Conservation (phyloP, 192 early-diverging fungal genomes). For the Phycomyces nitens region DNA sequence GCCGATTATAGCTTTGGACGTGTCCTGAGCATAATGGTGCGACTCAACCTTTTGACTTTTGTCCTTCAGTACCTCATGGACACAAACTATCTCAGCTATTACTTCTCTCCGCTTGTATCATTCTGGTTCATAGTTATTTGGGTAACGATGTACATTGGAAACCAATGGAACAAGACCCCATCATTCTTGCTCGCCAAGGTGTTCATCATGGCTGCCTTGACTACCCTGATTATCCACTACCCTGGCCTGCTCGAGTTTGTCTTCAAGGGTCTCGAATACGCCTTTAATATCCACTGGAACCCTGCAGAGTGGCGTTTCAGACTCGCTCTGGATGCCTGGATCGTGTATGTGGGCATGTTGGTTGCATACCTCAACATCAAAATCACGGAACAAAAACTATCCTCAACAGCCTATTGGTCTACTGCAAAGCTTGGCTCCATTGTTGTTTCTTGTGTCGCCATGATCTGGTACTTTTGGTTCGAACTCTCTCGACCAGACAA, state of each 20-base stretch:
- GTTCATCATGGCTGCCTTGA: constrained; percentile 34
- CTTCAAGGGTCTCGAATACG: constrained; percentile 42
- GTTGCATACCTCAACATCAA: constrained; percentile 50
- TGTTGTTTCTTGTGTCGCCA: constrained; percentile 29
- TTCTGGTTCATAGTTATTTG: constrained; percentile 73
- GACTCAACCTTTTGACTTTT: constrained; percentile 70
- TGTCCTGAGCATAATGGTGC: constrained; percentile 57
- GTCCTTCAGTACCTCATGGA: constrained; percentile 66
- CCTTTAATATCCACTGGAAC: constrained; percentile 58
- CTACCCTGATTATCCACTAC: constrained; percentile 36
- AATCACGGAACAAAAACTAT: constrained; percentile 35
- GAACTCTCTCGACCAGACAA: constrained; percentile 50
- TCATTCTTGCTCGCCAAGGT: constrained; percentile 55
- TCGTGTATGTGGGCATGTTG: constrained; percentile 69
- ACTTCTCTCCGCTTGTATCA: constrained; percentile 74
- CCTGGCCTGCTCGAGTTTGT: constrained; percentile 41
- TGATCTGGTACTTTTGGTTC: constrained; percentile 59
- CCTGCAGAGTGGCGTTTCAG: constrained; percentile 74
- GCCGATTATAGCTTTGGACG: constrained; percentile 63
- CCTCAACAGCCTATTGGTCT: constrained; percentile 39
- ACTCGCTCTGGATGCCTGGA: constrained; percentile 61
- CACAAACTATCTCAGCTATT: constrained; percentile 70
- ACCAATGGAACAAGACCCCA: constrained; percentile 46
- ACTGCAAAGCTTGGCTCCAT: constrained; percentile 37
- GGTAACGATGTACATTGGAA: constrained; percentile 59